Conservation (phyloP, 495 filamentous ascomycete genomes). For the Hyaloscypha bicolor region DNA sequence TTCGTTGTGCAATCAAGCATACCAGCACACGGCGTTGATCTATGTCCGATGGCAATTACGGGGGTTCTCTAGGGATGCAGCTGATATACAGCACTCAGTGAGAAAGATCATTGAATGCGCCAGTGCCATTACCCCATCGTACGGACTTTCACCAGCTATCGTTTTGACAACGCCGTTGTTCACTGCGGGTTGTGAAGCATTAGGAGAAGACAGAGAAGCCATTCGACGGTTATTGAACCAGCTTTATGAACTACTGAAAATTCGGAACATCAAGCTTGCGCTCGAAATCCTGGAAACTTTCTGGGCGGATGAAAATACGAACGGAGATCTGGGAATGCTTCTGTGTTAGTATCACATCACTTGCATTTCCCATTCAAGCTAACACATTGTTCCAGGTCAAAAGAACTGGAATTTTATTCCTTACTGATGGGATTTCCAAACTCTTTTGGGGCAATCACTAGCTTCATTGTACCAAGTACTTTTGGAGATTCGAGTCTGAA, state of each 20-base stretch:
- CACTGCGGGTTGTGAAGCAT: slow-evolving; percentile 6
- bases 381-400: neutral
- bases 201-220: slow-evolving; percentile 3
- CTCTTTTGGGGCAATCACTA: too few relatives aligned
- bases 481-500: too few relatives aligned
- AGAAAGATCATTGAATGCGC: slow-evolving; percentile 6
- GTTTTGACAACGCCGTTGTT: slow-evolving; percentile 4
- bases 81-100: neutral
- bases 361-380: neutral
- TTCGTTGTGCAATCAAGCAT: slow-evolving; percentile 5
- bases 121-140: neutral
- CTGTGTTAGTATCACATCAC: neutral
- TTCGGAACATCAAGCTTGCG: slow-evolving; percentile 8
- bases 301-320: neutral
- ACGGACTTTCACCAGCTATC: slow-evolving; percentile 1
- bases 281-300: slow-evolving; percentile 2
- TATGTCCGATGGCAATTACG: neutral
- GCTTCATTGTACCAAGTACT: neutral
- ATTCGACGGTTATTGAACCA: neutral
- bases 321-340: neutral
- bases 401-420: slow-evolving; percentile 14
- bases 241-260: slow-evolving; percentile 6
- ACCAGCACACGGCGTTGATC: slow-evolving; percentile 5
- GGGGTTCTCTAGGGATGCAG: neutral
- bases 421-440: slow-evolving; percentile 2